Evolutionary conservation across 2,329 filamentous ascomycete species (phyloP).

Genomic region (Metarhizium robertsii): DNA sequence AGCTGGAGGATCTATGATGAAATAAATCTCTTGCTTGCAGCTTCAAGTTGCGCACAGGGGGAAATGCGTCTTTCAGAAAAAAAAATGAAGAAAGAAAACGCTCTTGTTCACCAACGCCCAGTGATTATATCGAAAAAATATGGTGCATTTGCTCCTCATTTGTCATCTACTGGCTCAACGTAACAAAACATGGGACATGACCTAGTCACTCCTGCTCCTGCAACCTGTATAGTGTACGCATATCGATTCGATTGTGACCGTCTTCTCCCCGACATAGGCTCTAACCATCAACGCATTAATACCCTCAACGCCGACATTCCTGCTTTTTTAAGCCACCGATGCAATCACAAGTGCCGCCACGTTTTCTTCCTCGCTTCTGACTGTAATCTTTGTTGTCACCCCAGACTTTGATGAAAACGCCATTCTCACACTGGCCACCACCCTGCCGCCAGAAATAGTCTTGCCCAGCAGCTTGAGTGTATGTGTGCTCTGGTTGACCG

Average conservation of each 20-base stretch:
- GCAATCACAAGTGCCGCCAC: conserved; percentile 77
- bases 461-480: conserved; percentile 94
- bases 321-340: conserved; percentile 59
- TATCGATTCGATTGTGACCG: neutral
- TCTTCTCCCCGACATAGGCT: conserved; percentile 3
- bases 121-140: no score
- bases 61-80: no score
- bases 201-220: neutral
- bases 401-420: conserved; percentile 87
- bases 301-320: conserved; percentile 26
- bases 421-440: conserved; percentile 84
- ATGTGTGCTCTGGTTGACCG: conserved; percentile 80
- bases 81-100: no score
- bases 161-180: conserved; percentile 1
- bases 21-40: no score
- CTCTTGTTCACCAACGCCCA: no score
- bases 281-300: conserved; percentile 25
- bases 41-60: no score
- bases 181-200: neutral
- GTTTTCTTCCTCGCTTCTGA: conserved; percentile 85
- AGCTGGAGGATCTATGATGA: neutral
- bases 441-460: conserved; percentile 81
- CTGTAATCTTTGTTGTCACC: conserved; percentile 91
- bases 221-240: neutral
- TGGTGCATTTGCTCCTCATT: neutral